phyloP scores from a whole-genome alignment of 2,329 filamentous ascomycete genomes.

The Magnaporthales sp. region DNA sequence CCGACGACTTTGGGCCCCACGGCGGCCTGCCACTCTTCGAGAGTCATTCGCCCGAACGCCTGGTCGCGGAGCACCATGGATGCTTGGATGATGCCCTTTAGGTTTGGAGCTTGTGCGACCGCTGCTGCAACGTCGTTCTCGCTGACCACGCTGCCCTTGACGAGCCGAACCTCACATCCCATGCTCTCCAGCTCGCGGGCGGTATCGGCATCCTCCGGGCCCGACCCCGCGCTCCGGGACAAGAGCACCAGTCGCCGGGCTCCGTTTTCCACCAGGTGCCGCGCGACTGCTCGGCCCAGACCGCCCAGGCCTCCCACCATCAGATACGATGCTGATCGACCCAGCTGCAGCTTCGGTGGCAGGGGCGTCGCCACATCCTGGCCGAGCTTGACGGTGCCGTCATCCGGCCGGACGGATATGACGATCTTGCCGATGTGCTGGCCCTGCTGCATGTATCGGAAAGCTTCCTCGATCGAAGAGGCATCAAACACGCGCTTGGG shows the following conservation, averaged over 20 bases:
- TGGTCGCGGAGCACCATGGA: slow-evolving; percentile 4
- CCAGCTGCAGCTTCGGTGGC: too few relatives aligned
- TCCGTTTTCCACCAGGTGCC: slow-evolving; percentile 18
- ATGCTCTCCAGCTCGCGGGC: neutral
- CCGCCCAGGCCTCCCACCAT: slow-evolving; percentile 25
- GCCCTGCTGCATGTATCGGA: neutral
- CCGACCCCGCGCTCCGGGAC: slow-evolving; percentile 14
- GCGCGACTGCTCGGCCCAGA: slow-evolving; percentile 17
- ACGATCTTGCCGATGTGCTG: neutral
- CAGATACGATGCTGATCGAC: too few relatives aligned
- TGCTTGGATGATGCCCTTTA: slow-evolving; percentile 7
- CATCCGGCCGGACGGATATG: too few relatives aligned
- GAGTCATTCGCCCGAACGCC: slow-evolving; percentile 7
- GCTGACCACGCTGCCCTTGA: slow-evolving; percentile 6
- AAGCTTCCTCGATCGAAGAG: neutral
- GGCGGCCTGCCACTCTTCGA: slow-evolving; percentile 5
- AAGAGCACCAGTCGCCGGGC: slow-evolving; percentile 21
- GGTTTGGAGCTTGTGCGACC: slow-evolving; percentile 11
- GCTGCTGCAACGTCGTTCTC: slow-evolving; percentile 10
- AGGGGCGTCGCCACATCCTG: too few relatives aligned
- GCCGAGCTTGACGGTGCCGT: too few relatives aligned
- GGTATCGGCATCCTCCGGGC: neutral
- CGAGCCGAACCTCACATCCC: neutral
- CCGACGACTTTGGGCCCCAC: slow-evolving; percentile 11
- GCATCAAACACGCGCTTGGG: neutral